Conservation (phyloP, 257 asterid species). For the Penstemon barbatus region DNA sequence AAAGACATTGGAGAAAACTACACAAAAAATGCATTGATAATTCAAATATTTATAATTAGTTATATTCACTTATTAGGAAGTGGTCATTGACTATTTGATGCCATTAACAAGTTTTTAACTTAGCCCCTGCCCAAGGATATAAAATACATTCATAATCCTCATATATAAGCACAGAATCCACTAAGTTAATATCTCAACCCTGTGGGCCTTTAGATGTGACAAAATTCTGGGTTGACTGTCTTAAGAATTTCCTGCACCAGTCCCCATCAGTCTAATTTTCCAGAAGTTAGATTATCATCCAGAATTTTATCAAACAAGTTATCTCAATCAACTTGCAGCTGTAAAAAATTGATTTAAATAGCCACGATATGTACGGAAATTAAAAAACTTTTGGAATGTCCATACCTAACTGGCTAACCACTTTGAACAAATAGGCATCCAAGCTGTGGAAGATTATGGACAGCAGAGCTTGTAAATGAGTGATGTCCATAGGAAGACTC, state of each 20-base stretch:
- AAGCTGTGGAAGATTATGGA: constrained; percentile 85
- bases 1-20: too few species aligned
- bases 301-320: not conserved
- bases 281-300: constrained; percentile 5
- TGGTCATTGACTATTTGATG: not conserved
- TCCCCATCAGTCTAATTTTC: constrained; percentile 16
- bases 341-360: constrained; percentile 11
- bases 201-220: not conserved
- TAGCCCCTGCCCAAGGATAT: not conserved
- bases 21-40: too few species aligned
- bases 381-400: constrained; percentile 14
- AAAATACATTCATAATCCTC: constrained; percentile 1
- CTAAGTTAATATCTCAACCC: constrained; percentile 13
- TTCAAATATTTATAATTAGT: too few species aligned
- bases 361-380: constrained; percentile 1
- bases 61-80: too few species aligned
- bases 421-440: constrained; percentile 79
- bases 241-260: constrained; percentile 18
- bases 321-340: constrained; percentile 21
- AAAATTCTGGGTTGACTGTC: constrained; percentile 8
- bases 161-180: not conserved
- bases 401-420: constrained; percentile 76
- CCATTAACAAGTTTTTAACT: not conserved
- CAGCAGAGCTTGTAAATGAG: constrained; percentile 93
- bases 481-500: constrained; percentile 88